A percentile compares a stretch with the other conserved stretches of the same genome.
phyloP scores from a whole-genome alignment of 495 filamentous ascomycete species.

The Podospora conica region DNA sequence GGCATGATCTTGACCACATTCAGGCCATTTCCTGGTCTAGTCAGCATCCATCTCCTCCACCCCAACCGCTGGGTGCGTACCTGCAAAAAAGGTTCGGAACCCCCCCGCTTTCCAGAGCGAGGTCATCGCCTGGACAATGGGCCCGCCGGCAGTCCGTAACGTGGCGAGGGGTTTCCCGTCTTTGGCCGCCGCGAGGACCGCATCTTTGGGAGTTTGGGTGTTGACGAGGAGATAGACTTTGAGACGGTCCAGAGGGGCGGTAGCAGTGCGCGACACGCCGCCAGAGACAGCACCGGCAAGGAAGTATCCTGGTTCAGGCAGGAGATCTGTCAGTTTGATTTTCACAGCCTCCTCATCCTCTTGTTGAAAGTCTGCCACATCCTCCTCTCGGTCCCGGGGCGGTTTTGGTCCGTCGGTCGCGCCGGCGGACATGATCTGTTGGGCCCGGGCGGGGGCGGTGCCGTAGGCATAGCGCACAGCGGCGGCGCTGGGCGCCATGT shows the following conservation, averaged over 20 bases:
- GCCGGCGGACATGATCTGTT: conserved; percentile 12
- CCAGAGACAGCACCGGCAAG: conserved; percentile 89
- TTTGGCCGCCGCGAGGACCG: conserved; percentile 59
- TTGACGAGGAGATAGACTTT: conserved; percentile 97
- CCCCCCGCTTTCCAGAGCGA: conserved; percentile 82
- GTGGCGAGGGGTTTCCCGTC: conserved; percentile 62
- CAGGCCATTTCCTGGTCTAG: conserved; percentile 75
- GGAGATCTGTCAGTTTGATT: conserved; percentile 46
- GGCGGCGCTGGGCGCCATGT: conserved; percentile 16
- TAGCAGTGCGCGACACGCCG: conserved; percentile 85
- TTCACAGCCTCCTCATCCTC: conserved; percentile 32
- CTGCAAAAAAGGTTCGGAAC: conserved; percentile 89
- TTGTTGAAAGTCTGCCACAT: conserved; percentile 22
- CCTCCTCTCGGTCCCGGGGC: conserved; percentile 16
- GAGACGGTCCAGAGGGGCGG: conserved; percentile 90
- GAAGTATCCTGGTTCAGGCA: conserved; percentile 85
- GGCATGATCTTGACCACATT: conserved; percentile 98
- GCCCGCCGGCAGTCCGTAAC: conserved; percentile 57
- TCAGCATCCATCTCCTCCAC: conserved; percentile 24
- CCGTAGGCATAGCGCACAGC: conserved; percentile 10
- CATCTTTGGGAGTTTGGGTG: conserved; percentile 54
- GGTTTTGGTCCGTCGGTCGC: conserved; percentile 9
- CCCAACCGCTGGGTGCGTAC: conserved; percentile 38
- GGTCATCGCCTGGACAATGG: conserved; percentile 63
- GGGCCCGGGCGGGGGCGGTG: conserved; percentile 5